Evolutionary conservation across 2,329 filamentous ascomycete species (phyloP), one percentile per base, ranked within the genome.

Genomic region (Fusarium virguliforme): DNA sequence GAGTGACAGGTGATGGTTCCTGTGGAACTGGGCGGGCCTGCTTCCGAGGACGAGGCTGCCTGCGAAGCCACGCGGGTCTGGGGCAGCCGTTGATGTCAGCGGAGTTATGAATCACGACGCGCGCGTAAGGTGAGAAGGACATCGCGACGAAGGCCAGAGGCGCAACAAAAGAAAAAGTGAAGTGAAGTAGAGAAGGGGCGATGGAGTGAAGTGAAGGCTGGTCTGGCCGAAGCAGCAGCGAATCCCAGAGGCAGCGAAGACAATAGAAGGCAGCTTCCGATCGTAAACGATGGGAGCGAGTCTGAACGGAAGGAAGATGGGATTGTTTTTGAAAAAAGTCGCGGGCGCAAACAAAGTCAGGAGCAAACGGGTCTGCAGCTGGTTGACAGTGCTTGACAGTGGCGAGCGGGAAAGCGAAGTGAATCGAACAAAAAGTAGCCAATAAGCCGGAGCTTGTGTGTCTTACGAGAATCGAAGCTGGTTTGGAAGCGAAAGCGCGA

Each of bases 381-480:
- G 69, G 55, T 56, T 65, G 53, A 40, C 61, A 67, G 53, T 63
- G 54, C 26, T 55, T 64, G 51, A 43, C 60, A 68, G 41, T 40
- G 37, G 53, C 50, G 28, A 18, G 3, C 56, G 65, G 28, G 46
- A 35, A 40, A 28, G 28, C 24, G 22, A 4, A 38, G 22, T 70
- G 62, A 62, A 62, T 66, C 60, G 18, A 53, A 59, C 34, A 24
- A 18, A 37, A 48, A 56, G 56, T 56, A 41, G 34, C 35, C 22
- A 15, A 34, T 15, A 43, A 41, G 61, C 37, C 24, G 35, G 35
- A n/a, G 46, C 38, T 30, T 28, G 18, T 22, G 35, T 46, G 13
- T 65, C 64, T 71, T 71, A 68, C 60, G 61, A 65, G 32, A 60
- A 64, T 57, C 8, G 18, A 48, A 57, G 41, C 35, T 65, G 32